These are phyloP conservation scores for Mucor saturninus DNA, from an alignment of 371 early-diverging fungal genomes.

Conservation along the genomic window DNA sequence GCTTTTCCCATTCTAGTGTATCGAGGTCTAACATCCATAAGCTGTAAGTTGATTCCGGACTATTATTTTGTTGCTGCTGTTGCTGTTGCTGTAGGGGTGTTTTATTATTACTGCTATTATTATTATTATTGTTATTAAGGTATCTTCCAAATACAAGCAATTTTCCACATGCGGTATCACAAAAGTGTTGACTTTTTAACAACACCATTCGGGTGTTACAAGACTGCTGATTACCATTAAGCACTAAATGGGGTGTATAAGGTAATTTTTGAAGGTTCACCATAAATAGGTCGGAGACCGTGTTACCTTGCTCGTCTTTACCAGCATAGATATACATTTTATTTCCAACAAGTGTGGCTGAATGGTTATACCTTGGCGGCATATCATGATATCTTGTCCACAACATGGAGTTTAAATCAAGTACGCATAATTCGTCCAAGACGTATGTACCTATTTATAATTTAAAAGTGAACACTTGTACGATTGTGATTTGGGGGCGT, in stretches of 20 bases:
- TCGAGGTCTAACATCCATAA: conserved; percentile 67
- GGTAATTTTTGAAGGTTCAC: conserved; percentile 51
- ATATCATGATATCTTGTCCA: conserved; percentile 55
- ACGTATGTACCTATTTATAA: conserved; percentile 57
- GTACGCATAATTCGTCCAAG: conserved; percentile 58
- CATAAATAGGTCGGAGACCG: conserved; percentile 60
- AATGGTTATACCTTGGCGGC: conserved; percentile 64
- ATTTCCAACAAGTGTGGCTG: conserved; percentile 54
- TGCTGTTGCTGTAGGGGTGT: conserved; percentile 2
- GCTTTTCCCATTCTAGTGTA: conserved; percentile 62
- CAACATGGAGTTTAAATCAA: conserved; percentile 57
- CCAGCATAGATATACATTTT: conserved; percentile 63
- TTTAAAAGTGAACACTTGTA: not conserved
- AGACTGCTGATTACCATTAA: conserved; percentile 23
- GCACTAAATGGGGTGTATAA: conserved; percentile 39
- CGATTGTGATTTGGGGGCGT: not conserved
- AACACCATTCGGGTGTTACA: conserved; percentile 48
- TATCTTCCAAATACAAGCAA: conserved; percentile 60
- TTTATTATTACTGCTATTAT: not conserved
- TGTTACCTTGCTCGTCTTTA: conserved; percentile 63
- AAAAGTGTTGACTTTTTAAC: conserved; percentile 68
- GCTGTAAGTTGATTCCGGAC: conserved; percentile 45
- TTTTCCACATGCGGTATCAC: conserved; percentile 62
- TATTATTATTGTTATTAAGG: conserved; percentile 18
- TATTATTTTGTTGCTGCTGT: conserved; percentile 13